Percentiles rank a stretch among this genome's conserved stretches.
Evolutionary conservation across 371 early-diverging fungal genomes (phyloP).

Genomic region (Mucor piriformis): DNA sequence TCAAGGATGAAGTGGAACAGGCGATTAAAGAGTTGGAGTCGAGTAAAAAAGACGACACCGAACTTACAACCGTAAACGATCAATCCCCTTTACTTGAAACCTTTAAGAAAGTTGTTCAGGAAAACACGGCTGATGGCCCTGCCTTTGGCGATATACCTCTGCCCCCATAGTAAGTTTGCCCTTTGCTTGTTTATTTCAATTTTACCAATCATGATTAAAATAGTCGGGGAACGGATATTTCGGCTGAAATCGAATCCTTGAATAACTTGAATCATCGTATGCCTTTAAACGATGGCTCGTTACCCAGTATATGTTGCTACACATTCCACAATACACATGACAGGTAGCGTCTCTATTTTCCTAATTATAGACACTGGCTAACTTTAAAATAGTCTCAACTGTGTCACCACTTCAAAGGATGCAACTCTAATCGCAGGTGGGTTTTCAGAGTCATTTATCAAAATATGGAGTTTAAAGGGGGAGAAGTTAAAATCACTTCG

Average conservation of each 20-base stretch:
- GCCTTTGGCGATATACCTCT: slow-evolving; percentile 55
- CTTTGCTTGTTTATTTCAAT: background rate
- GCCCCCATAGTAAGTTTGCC: slow-evolving; percentile 71
- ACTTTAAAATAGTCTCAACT: slow-evolving; percentile 56
- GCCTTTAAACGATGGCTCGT: slow-evolving; percentile 65
- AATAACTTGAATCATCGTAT: slow-evolving; percentile 83
- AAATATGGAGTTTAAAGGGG: slow-evolving; percentile 80
- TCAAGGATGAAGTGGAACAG: slow-evolving; percentile 48
- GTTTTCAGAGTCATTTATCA: slow-evolving; percentile 83
- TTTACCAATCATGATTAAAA: background rate
- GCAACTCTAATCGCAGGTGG: slow-evolving; percentile 78
- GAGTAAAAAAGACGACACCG: slow-evolving; percentile 20
- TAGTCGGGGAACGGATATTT: slow-evolving; percentile 73
- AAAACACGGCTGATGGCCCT: slow-evolving; percentile 44
- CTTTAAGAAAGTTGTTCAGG: slow-evolving; percentile 43
- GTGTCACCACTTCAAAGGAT: slow-evolving; percentile 73
- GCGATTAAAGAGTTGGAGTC: slow-evolving; percentile 36
- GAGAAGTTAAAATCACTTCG: slow-evolving; percentile 66
- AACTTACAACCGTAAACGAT: background rate
- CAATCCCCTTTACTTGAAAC: slow-evolving; percentile 42
- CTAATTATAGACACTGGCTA: background rate
- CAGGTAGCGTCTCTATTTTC: slow-evolving; percentile 37
- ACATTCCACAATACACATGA: slow-evolving; percentile 97
- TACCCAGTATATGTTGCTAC: slow-evolving; percentile 95
- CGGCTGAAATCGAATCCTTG: slow-evolving; percentile 69